These are phyloP conservation scores for Ophiostoma ulmi DNA, from an alignment of 2,329 filamentous ascomycete genomes.

Conservation along the genomic window DNA sequence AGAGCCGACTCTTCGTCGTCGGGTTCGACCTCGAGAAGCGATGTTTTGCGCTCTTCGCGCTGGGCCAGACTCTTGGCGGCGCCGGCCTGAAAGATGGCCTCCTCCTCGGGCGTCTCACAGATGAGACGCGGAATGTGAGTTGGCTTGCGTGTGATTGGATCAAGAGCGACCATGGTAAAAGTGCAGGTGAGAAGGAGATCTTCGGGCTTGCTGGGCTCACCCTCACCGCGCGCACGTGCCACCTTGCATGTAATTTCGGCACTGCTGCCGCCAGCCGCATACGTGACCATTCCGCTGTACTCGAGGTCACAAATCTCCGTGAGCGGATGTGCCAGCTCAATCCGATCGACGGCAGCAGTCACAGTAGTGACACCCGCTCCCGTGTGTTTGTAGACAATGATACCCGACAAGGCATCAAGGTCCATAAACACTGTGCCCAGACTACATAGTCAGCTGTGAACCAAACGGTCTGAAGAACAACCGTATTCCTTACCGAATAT, in stretches of 20 bases:
- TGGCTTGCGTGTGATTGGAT: conserved; percentile 61
- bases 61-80: conserved; percentile 43
- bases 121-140: conserved; percentile 55
- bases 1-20: conserved; percentile 66
- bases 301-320: conserved; percentile 75
- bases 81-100: conserved; percentile 49
- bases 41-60: conserved; percentile 44
- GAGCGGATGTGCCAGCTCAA: conserved; percentile 61
- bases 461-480: too few species aligned
- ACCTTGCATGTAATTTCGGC: conserved; percentile 72
- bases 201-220: conserved; percentile 45
- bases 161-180: conserved; percentile 72
- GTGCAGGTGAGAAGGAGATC: conserved; percentile 46
- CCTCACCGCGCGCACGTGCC: conserved; percentile 58
- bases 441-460: background rate
- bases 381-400: conserved; percentile 67
- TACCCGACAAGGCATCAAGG: conserved; percentile 69
- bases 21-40: conserved; percentile 60
- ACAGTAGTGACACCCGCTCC: conserved; percentile 50
- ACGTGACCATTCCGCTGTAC: conserved; percentile 58
- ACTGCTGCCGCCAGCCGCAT: conserved; percentile 66
- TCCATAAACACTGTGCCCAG: conserved; percentile 75
- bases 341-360: conserved; percentile 47
- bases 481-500: conserved; percentile 47
- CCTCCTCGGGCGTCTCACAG: conserved; percentile 59